Base-by-base conservation (phyloP, 2,329 filamentous ascomycete species). In the Pyrenophora seminiperda region DNA sequence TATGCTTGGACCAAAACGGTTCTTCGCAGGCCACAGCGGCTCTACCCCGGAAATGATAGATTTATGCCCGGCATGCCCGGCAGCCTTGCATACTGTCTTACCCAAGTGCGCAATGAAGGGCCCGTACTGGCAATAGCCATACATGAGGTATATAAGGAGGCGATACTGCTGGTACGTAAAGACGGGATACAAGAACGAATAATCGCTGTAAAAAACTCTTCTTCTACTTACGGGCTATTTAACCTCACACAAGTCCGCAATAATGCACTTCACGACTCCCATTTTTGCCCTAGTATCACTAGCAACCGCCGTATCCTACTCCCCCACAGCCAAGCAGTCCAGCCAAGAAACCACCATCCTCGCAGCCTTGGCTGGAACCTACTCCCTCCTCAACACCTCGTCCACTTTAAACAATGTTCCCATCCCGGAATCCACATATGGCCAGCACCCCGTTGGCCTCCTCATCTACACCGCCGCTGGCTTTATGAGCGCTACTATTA, bases 401-500 rank as follows among this genome's bases (percentile, higher is more conserved):
- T 59, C 58, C 51, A 57, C 63, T 1, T 47, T 55, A 0, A 62
- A 67, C 41, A 50, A 56, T 31, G 17, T 46, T 1, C 51, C 60
- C 11, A 54, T 66, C 18, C 64, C 62, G 11, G 64, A 67, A 27
- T 38, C 27, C 1, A 56, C 61, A 19, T 66, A 66, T 33, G 64
- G 64, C 47, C 7, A 34, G 7, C 27, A 48, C 14, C 65, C 64
- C 11, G 56, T 65, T 47, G 66, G 67, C 37, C 41, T 65, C 31
- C 54, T 70, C 19, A 64, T 56, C 40, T 70, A 70, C 62, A 58
- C 59, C 3, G 42, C 48, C 3, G 19, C 42, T 1, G 63, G 64
- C 47, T 66, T 56, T 56, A 65, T 70, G 61, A 52, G 47, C 47
- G 67, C 67, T 2, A 66, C 60, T 40, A 61, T 70, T 22, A 61